These are phyloP conservation scores for Leccinum subgranulosum DNA, from an alignment of 768 basidiomycete genomes.

Conservation along the genomic window DNA sequence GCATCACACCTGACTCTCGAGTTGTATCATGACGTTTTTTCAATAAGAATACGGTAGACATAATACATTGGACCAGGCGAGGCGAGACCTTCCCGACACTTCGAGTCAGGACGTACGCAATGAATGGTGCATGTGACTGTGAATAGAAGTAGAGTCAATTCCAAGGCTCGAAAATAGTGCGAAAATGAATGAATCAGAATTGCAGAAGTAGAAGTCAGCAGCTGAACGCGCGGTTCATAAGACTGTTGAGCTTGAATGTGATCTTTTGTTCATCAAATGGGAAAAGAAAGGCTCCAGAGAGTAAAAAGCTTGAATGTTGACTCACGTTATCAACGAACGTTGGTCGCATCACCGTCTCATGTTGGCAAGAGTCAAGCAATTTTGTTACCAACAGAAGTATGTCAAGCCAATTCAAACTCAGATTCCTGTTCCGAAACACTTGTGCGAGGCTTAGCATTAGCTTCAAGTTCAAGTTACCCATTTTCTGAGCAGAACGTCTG, in stretches of 20 bases:
- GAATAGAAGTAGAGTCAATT: not conserved
- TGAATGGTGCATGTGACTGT: not conserved
- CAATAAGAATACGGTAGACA: slow-evolving; percentile 2
- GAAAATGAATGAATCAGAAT: slow-evolving; percentile 34
- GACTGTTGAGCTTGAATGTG: slow-evolving; percentile 52
- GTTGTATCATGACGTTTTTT: slow-evolving; percentile 5
- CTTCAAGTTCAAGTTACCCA: no score
- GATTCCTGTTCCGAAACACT: not conserved
- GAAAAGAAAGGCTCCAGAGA: not conserved
- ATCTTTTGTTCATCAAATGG: slow-evolving; percentile 36
- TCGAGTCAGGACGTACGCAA: not conserved
- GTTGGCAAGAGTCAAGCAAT: not conserved
- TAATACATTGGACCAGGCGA: not conserved
- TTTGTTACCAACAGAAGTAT: not conserved
- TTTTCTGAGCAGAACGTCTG: not conserved
- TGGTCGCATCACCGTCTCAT: not conserved
- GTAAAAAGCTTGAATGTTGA: not conserved
- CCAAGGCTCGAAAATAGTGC: not conserved
- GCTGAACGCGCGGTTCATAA: slow-evolving; percentile 37
- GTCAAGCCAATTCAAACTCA: not conserved
- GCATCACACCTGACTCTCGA: slow-evolving; percentile 3
- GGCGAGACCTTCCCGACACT: not conserved
- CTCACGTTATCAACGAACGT: not conserved
- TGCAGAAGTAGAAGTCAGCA: slow-evolving; percentile 43
- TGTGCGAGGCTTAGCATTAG: not conserved